phyloP scores from a whole-genome alignment of 108 stramenopile species.

The Skeletonema grethae region DNA sequence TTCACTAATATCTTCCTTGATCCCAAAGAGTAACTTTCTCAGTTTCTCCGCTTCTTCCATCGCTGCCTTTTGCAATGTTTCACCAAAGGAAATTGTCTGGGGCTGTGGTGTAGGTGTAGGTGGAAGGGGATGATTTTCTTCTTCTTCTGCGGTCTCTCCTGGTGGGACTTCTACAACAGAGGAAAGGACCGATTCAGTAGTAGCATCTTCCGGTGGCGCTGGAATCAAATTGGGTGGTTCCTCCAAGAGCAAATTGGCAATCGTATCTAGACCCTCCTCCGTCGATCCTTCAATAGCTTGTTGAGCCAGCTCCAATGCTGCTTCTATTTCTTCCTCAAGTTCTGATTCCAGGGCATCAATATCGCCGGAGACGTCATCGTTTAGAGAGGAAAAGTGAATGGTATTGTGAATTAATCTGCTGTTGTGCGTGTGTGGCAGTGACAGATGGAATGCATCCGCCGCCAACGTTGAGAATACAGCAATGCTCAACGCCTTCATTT shows the following conservation, averaged over 20 bases:
- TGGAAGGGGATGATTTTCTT: constrained; percentile 12
- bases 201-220: constrained; percentile 5
- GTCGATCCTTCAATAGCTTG: constrained; percentile 11
- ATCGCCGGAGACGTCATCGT: constrained; percentile 2
- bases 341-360: constrained; percentile 23
- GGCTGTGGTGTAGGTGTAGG: constrained; percentile 12
- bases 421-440: not conserved
- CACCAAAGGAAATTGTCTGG: constrained; percentile 21
- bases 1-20: constrained; percentile 21
- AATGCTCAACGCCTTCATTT: not conserved
- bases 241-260: constrained; percentile 13
- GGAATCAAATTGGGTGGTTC: not conserved
- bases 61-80: constrained; percentile 29
- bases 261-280: constrained; percentile 14
- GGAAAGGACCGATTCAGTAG: not conserved
- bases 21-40: constrained; percentile 26
- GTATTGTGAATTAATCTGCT: not conserved
- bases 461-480: not conserved
- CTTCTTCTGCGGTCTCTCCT: not conserved
- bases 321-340: constrained; percentile 27
- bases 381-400: not conserved
- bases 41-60: constrained; percentile 31
- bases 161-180: constrained; percentile 11
- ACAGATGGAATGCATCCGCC: not conserved
- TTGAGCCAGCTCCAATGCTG: constrained; percentile 27